Evolutionary conservation across 2,329 filamentous ascomycete species (phyloP).

Genomic region (Aspergillus latus): DNA sequence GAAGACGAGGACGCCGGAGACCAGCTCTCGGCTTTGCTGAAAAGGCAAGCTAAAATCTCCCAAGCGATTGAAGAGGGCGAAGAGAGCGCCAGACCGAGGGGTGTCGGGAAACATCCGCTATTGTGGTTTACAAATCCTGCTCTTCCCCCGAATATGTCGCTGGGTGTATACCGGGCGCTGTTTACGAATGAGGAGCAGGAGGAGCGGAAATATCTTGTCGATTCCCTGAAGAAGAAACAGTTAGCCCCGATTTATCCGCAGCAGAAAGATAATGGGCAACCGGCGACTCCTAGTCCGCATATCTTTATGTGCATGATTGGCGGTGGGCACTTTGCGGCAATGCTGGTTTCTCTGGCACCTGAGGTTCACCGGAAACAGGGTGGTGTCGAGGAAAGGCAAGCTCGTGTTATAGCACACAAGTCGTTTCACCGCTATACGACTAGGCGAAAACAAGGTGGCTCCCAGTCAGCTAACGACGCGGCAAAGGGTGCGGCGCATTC

Average conservation of each 20-base stretch:
- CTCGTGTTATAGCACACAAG: conserved; percentile 89
- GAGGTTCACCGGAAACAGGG: conserved; percentile 68
- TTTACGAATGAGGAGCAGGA: conserved; percentile 72
- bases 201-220: conserved; percentile 61
- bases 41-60: conserved; percentile 75
- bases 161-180: conserved; percentile 82
- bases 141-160: conserved; percentile 73
- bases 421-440: conserved; percentile 98
- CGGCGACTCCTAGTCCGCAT: conserved; percentile 65
- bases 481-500: conserved; percentile 94
- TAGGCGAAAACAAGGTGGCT: conserved; percentile 89
- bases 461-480: conserved; percentile 90
- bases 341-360: conserved; percentile 86
- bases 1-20: conserved; percentile 56
- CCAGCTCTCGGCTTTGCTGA: conserved; percentile 71
- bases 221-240: conserved; percentile 74
- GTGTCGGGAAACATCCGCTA: conserved; percentile 68
- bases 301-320: conserved; percentile 99
- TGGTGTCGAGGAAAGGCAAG: conserved; percentile 76
- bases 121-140: conserved; percentile 80
- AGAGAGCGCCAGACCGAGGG: conserved; percentile 49
- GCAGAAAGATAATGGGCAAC: conserved; percentile 41
- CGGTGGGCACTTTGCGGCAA: conserved; percentile 94
- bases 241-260: conserved; percentile 59
- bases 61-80: conserved; percentile 49